These are phyloP conservation scores for Thalassiosira profunda DNA, from an alignment of 108 stramenopile species.

Conservation along the genomic window DNA sequence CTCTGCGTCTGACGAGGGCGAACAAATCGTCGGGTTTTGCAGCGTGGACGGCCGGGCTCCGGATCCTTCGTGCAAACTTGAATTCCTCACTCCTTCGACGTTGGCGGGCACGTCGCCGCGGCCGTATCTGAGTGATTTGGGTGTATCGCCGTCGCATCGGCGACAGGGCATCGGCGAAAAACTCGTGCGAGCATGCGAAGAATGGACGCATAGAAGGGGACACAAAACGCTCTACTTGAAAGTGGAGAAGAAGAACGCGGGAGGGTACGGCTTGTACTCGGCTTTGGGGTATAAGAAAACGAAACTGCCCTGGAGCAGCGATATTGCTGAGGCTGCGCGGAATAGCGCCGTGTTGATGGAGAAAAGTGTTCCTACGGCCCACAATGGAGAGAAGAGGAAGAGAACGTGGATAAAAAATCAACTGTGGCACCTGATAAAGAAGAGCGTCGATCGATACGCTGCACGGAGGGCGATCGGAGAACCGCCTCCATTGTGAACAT, in stretches of 20 bases:
- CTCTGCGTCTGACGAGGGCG: neutral
- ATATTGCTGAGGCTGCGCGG: neutral
- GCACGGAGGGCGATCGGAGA: too few species aligned
- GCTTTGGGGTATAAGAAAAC: slow-evolving; percentile 18
- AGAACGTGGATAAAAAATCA: slow-evolving; percentile 6
- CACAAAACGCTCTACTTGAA: slow-evolving; percentile 34
- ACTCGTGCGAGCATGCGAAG: slow-evolving; percentile 33
- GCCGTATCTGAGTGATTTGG: slow-evolving; percentile 44
- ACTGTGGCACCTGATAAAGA: too few species aligned
- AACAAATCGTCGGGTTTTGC: slow-evolving; percentile 41
- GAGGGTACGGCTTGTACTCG: slow-evolving; percentile 17
- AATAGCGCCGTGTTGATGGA: slow-evolving; percentile 12
- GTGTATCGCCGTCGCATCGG: slow-evolving; percentile 32
- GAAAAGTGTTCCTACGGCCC: neutral
- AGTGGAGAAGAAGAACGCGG: slow-evolving; percentile 24
- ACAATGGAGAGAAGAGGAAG: slow-evolving; percentile 1
- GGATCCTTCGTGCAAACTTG: slow-evolving; percentile 33
- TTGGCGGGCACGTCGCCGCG: slow-evolving; percentile 35
- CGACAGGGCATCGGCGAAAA: slow-evolving; percentile 21
- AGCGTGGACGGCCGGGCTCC: slow-evolving; percentile 31
- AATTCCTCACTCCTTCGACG: slow-evolving; percentile 35
- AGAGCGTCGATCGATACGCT: too few species aligned
- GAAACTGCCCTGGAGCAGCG: slow-evolving; percentile 19
- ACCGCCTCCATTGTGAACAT: too few species aligned
- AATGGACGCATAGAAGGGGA: slow-evolving; percentile 22